A percentile compares a stretch with the other conserved stretches of the same genome.
These are phyloP conservation scores for Lasiodiplodia citricola DNA, from an alignment of 2,329 filamentous ascomycete species.

Conservation along the genomic window DNA sequence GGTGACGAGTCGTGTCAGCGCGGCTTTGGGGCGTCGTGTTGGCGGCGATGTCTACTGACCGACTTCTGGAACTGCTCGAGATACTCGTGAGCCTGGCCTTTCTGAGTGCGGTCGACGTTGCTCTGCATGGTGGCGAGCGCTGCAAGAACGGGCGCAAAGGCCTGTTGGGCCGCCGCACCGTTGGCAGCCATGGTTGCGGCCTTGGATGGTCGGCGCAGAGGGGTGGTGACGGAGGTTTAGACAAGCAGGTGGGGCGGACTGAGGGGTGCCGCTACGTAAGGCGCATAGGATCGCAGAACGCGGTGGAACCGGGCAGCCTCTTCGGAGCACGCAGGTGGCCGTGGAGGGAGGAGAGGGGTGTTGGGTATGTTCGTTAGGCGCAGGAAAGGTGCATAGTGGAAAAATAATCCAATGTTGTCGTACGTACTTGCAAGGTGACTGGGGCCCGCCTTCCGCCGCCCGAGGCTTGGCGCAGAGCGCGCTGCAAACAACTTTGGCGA, in stretches of 20 bases:
- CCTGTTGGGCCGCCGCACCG: conserved; percentile 67
- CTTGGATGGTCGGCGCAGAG: conserved; percentile 17
- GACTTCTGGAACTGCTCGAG: conserved; percentile 98
- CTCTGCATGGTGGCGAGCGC: conserved; percentile 91
- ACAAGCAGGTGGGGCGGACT: conserved; percentile 26
- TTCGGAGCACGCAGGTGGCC: conserved; percentile 1
- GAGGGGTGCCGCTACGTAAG: conserved; percentile 27
- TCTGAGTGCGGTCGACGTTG: conserved; percentile 78
- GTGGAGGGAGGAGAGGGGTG: not conserved
- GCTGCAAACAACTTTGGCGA: conserved; percentile 22
- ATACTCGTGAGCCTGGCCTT: conserved; percentile 89
- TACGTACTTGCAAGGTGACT: conserved; percentile 18
- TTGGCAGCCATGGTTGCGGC: conserved; percentile 68
- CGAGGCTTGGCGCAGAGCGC: conserved; percentile 17
- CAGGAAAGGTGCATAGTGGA: conserved; percentile 22
- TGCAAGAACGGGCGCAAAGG: conserved; percentile 83
- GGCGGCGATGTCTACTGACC: conserved; percentile 57
- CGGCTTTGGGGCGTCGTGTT: not conserved
- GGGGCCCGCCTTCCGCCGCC: conserved; percentile 23
- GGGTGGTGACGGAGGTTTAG: conserved; percentile 25
- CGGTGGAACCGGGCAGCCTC: conserved; percentile 1
- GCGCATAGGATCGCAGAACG: conserved; percentile 26
- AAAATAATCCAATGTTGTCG: conserved; percentile 26
- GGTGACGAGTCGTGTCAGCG: conserved; percentile 36
- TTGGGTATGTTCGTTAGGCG: conserved; percentile 11